Percentiles rank a stretch among this genome's conserved stretches.
Conservation (phyloP, 1,284 basidiomycete species). For the Tilletia caries region DNA sequence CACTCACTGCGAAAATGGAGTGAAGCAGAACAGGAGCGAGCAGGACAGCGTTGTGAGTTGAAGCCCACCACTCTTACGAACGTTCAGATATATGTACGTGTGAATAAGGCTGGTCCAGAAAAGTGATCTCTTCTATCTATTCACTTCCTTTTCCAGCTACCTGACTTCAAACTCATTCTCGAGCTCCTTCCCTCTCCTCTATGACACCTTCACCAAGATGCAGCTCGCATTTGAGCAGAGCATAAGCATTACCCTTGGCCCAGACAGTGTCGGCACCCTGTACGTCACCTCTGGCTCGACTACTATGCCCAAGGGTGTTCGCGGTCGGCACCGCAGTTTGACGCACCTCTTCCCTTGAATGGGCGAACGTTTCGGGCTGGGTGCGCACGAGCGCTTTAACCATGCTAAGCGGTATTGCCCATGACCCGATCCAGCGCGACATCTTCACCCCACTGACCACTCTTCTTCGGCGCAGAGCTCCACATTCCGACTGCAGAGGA, state of each 20-base stretch:
- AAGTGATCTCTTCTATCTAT: no score
- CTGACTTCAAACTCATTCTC: no score
- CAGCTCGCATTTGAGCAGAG: no score
- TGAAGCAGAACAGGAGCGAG: no score
- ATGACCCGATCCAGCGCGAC: constrained; percentile 93
- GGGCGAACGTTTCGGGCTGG: constrained; percentile 79
- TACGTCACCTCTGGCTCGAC: constrained; percentile 97
- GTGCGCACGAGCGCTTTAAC: constrained; percentile 80
- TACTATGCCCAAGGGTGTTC: constrained; percentile 95
- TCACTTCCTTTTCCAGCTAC: no score
- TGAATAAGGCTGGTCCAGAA: no score
- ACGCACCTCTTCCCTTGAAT: constrained; percentile 99
- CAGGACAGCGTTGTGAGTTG: no score
- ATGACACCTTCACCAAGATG: no score
- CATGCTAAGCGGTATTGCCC: constrained; percentile 98
- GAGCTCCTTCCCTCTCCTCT: no score
- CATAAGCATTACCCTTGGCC: constrained; percentile 77
- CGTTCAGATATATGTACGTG: no score
- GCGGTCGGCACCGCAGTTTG: constrained; percentile 88
- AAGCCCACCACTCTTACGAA: no score
- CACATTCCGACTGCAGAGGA: constrained; percentile 96
- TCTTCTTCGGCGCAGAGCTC: constrained; percentile 93
- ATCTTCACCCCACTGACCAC: constrained; percentile 99
- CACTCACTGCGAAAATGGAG: no score
- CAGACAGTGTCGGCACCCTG: constrained; percentile 92